These are phyloP conservation scores for Cladosporium sp. DNA, from an alignment of 2,329 filamentous ascomycete species.

Conservation along the genomic window DNA sequence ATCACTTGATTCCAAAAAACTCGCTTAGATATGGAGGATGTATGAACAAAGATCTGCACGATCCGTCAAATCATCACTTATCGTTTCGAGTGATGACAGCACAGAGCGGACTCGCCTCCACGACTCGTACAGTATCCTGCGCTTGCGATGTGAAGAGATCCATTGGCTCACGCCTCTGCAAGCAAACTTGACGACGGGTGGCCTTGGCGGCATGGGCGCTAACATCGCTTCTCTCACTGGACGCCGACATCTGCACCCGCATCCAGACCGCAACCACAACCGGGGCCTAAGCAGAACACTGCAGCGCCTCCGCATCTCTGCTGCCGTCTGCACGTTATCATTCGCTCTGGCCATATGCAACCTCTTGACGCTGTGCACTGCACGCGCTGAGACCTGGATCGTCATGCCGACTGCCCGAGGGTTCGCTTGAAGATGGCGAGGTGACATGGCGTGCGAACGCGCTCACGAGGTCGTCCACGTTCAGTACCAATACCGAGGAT, in stretches of 20 bases:
- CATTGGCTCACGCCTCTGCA: conserved; percentile 1
- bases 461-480: background rate
- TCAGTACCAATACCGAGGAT: background rate
- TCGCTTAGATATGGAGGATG: background rate
- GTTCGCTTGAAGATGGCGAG: background rate
- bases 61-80: background rate
- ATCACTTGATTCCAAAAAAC: background rate
- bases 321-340: background rate
- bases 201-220: conserved; percentile 12
- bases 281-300: conserved; percentile 1
- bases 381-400: conserved; percentile 14
- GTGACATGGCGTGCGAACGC: conserved; percentile 3
- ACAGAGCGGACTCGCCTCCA: background rate
- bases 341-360: conserved; percentile 2
- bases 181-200: conserved; percentile 1
- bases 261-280: conserved; percentile 16
- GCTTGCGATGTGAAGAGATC: background rate
- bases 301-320: conserved; percentile 18
- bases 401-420: conserved; percentile 7
- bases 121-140: conserved; percentile 4
- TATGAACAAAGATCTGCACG: background rate
- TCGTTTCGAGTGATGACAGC: conserved; percentile 8
- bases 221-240: conserved; percentile 10
- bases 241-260: conserved; percentile 15
- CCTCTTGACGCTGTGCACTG: conserved; percentile 2